phyloP scores from a whole-genome alignment of 2,329 filamentous ascomycete genomes.

The Trichoderma cornu-damae region DNA sequence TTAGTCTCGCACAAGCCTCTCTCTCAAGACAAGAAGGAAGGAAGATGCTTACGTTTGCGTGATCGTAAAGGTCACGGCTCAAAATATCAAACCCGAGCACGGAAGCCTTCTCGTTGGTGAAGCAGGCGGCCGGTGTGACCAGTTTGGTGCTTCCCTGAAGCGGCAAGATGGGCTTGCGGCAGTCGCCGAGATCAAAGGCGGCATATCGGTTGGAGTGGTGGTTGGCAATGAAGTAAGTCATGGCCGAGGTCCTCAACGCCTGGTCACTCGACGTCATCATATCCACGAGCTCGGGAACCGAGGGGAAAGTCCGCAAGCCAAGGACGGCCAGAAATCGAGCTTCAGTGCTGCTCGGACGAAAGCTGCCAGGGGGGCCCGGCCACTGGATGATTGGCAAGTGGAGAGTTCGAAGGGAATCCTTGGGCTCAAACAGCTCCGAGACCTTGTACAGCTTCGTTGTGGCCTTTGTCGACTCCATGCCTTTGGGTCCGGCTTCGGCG shows the following conservation, averaged over 20 bases:
- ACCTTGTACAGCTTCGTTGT: slow-evolving; percentile 60
- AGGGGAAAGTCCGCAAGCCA: slow-evolving; percentile 68
- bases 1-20: slow-evolving; percentile 9
- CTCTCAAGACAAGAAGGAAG: neutral
- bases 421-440: slow-evolving; percentile 76
- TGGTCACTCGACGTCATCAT: slow-evolving; percentile 65
- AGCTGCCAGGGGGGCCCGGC: slow-evolving; percentile 62
- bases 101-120: slow-evolving; percentile 69
- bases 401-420: slow-evolving; percentile 62
- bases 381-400: slow-evolving; percentile 75
- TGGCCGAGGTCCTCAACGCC: slow-evolving; percentile 59
- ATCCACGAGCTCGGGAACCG: slow-evolving; percentile 67
- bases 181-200: slow-evolving; percentile 53
- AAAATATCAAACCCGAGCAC: slow-evolving; percentile 79
- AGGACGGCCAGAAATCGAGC: slow-evolving; percentile 67
- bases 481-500: slow-evolving; percentile 59
- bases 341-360: slow-evolving; percentile 61
- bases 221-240: slow-evolving; percentile 78
- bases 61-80: slow-evolving; percentile 66
- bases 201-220: slow-evolving; percentile 74
- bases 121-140: slow-evolving; percentile 71
- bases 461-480: slow-evolving; percentile 49
- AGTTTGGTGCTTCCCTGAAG: slow-evolving; percentile 64
- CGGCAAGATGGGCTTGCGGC: slow-evolving; percentile 62
- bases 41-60: slow-evolving; percentile 57